Evolutionary conservation across 441 rosid genomes (phyloP), one percentile per base, ranked within the genome.

Genomic region (Croton setiger): DNA sequence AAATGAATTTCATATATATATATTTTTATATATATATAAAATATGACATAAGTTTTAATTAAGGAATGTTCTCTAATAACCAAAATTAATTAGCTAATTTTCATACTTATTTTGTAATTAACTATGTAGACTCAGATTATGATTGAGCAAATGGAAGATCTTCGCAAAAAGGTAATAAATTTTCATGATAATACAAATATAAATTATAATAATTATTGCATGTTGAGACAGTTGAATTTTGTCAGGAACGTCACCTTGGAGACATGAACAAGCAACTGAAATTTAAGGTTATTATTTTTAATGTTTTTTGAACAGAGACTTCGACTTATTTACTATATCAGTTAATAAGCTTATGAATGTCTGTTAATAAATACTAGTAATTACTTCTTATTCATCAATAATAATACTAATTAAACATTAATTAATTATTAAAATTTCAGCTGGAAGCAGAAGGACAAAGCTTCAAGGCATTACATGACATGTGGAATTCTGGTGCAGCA

Each of bases 171-270:
- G 90, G 96, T 81, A 56, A 65, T 31, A 41, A 20, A 12, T 2
- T 8, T 7, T 17, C 41, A 23, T 48, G 15, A 0, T 8, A 36
- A 27, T 27, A 27, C 31, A 27, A 27, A 27, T 27, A 27, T 27
- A 27, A 27, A 27, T 27, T 27, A 27, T 27, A 27, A 27, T 27
- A 27, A 27, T 27, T 27, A 27, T 27, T 27, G 31, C 31, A 27
- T 27, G 31, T 27, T 27, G 31, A 27, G 31, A 27, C 1, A 27
- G 31, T 27, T 27, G 31, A 27, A 27, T 27, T 27, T 54, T 70
- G 61, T 64, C 83, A 90, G 96, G 96, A 90, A 72, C 88, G 93
- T 63, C 88, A 85, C 58, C 88, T 90, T 18, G 93, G 96, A 76
- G 90, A 90, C 80, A 71, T 90, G 18, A 90, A 90, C 88, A 90